A percentile compares a stretch with the other conserved stretches of the same genome.
Conservation (phyloP, 768 basidiomycete species). For the Thelephora ganbajun region DNA sequence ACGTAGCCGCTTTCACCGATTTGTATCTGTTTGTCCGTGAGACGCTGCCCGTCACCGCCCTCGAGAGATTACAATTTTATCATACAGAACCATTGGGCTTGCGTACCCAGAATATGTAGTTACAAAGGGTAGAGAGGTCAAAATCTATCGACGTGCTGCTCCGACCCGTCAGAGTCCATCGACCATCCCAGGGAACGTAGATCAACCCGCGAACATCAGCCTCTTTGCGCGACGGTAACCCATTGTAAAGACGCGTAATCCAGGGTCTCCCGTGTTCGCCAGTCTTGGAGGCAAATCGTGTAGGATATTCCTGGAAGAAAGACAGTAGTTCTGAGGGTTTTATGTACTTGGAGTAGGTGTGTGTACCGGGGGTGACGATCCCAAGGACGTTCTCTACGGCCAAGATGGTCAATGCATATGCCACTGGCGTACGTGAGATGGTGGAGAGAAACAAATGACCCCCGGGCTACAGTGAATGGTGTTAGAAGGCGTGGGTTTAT, state of each 20-base stretch:
- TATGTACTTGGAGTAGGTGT: conserved; percentile 83
- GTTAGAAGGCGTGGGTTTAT: background rate
- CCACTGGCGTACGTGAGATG: conserved; percentile 71
- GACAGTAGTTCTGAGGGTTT: conserved; percentile 73
- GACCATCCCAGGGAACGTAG: conserved; percentile 56
- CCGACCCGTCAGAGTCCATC: conserved; percentile 58
- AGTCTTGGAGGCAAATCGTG: conserved; percentile 7
- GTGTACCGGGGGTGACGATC: conserved; percentile 77
- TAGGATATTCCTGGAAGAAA: conserved; percentile 58
- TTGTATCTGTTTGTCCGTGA: background rate
- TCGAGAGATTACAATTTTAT: background rate
- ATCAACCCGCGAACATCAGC: conserved; percentile 72
- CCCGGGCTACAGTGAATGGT: conserved; percentile 54
- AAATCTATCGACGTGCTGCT: conserved; percentile 26
- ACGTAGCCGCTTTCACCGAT: background rate
- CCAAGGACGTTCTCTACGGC: conserved; percentile 74
- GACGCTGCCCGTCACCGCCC: background rate
- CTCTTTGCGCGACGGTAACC: conserved; percentile 43
- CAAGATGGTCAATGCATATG: conserved; percentile 57
- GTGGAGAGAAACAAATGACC: conserved; percentile 94
- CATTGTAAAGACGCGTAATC: conserved; percentile 40
- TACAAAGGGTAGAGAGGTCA: conserved; percentile 36
- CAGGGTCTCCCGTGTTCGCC: conserved; percentile 24
- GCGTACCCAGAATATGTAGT: conserved; percentile 83
- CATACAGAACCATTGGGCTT: conserved; percentile 28